Evolutionary conservation across 345 rosid genomes (phyloP), one percentile per base, ranked within the genome.

Genomic region (Toxicodendron radicans): DNA sequence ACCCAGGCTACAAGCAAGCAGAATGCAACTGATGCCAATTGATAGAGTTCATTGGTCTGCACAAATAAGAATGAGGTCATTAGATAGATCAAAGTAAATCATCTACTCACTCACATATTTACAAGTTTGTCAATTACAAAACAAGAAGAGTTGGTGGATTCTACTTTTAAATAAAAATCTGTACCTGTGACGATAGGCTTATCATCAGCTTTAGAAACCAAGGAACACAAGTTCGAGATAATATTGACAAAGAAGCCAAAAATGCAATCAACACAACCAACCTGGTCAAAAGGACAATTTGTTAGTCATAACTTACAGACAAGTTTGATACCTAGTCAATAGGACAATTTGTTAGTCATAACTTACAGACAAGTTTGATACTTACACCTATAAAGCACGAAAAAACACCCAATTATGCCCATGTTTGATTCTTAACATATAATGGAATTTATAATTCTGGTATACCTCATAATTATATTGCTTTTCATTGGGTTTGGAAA

Each of bases 1-100:
- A 94, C 98, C 98, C 97, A 94, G 68, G 98, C 98, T 56, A 92
- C 94, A 78, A 94, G 92, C 67, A 94, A 88, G 87, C 97, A 94
- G 88, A 94, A 94, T 24, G 98, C 98, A 65, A 94, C 97, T 11
- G 92, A 75, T 33, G 98, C 98, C 85, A 94, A 82, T 84, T 91
- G 97, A 81, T 94, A 94, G 81, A 94, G 97, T 80, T 92, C 98
- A 61, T 94, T 91, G 69, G 97, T 94, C 97, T 94, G 72, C 61
- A 68, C 20, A 35, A 45, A 53, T 7, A 53, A 53, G 35, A 73
- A 2, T 33, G 32, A 68, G 10, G 46, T 54, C 49, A 67, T 67
- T 30, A 51, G 23, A 51, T 18, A 30, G 30, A 67, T 51, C 17
- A 27, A 21, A 33, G 33, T 54, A n/a, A 20, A 56, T n/a, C 62